Evolutionary conservation across 2,329 filamentous ascomycete genomes (phyloP).

Genomic region (Sporothrix curviconia): DNA sequence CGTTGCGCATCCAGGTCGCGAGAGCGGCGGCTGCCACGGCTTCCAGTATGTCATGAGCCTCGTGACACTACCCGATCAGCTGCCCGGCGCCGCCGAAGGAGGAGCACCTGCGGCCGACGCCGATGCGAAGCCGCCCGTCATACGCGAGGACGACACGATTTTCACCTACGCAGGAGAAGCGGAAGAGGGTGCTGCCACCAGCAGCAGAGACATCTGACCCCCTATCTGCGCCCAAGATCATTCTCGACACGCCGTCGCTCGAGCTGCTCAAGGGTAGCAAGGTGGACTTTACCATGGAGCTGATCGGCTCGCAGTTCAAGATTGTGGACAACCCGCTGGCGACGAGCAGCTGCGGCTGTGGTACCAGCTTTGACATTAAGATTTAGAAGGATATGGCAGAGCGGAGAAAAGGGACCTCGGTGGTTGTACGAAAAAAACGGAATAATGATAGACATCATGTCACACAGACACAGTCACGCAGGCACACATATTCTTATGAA

Average conservation of each 20-base stretch:
- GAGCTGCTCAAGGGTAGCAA: conserved; percentile 89
- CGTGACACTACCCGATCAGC: conserved; percentile 49
- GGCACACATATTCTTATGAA: too few relatives aligned
- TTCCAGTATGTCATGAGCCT: conserved; percentile 97
- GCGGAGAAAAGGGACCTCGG: too few relatives aligned
- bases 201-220: conserved; percentile 14
- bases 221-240: conserved; percentile 59
- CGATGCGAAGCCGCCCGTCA: conserved; percentile 27
- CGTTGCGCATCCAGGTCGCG: conserved; percentile 87
- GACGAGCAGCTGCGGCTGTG: conserved; percentile 92
- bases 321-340: conserved; percentile 89
- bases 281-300: conserved; percentile 91
- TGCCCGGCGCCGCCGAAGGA: conserved; percentile 18
- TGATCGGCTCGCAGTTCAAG: conserved; percentile 87
- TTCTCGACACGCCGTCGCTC: conserved; percentile 81
- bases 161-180: conserved; percentile 63
- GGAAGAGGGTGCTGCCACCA: conserved; percentile 32
- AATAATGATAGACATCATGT: too few relatives aligned
- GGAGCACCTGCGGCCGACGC: conserved; percentile 14
- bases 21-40: conserved; percentile 91
- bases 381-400: conserved; percentile 33
- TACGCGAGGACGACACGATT: conserved; percentile 75
- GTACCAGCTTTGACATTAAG: conserved; percentile 95
- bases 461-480: too few relatives aligned
- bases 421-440: too few relatives aligned